Evolutionary conservation across 495 filamentous ascomycete species (phyloP).

Genomic region (Penicillium roqueforti): DNA sequence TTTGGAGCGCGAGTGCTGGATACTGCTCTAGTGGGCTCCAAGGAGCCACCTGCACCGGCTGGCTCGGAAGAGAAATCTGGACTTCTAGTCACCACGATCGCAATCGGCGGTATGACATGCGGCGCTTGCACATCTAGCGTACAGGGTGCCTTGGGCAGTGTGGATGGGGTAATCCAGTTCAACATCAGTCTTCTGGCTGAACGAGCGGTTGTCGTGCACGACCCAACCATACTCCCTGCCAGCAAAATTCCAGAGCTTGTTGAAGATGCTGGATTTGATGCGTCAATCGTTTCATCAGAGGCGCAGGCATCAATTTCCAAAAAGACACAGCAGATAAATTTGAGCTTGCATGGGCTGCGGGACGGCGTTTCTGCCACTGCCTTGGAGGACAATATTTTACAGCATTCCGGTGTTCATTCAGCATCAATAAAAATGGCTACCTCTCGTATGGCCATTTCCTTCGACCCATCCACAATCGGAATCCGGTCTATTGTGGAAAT

Average conservation of each 20-base stretch:
- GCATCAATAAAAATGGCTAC: slow-evolving; percentile 67
- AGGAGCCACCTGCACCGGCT: slow-evolving; percentile 13
- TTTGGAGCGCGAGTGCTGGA: slow-evolving; percentile 82
- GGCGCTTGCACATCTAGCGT: slow-evolving; percentile 92
- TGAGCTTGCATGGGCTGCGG: slow-evolving; percentile 79
- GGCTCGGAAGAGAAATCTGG: slow-evolving; percentile 40
- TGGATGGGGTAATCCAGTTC: slow-evolving; percentile 77
- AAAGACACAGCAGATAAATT: slow-evolving; percentile 51
- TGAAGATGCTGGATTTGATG: slow-evolving; percentile 81
- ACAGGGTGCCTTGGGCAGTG: slow-evolving; percentile 72
- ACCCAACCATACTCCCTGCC: slow-evolving; percentile 61
- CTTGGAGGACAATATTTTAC: slow-evolving; percentile 64
- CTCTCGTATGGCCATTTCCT: slow-evolving; percentile 63
- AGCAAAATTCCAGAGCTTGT: slow-evolving; percentile 64
- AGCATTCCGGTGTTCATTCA: slow-evolving; percentile 64
- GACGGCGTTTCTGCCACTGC: slow-evolving; percentile 64
- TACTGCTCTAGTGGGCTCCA: slow-evolving; percentile 23
- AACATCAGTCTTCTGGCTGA: slow-evolving; percentile 92
- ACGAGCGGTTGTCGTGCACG: slow-evolving; percentile 83
- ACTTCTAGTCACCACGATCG: slow-evolving; percentile 69
- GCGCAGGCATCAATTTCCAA: slow-evolving; percentile 29
- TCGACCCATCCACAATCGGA: slow-evolving; percentile 66
- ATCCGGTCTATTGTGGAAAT: slow-evolving; percentile 77
- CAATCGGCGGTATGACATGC: slow-evolving; percentile 93
- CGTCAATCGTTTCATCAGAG: slow-evolving; percentile 59